Evolutionary conservation across 2,329 filamentous ascomycete genomes (phyloP).

Genomic region (Thyridium curvatum): DNA sequence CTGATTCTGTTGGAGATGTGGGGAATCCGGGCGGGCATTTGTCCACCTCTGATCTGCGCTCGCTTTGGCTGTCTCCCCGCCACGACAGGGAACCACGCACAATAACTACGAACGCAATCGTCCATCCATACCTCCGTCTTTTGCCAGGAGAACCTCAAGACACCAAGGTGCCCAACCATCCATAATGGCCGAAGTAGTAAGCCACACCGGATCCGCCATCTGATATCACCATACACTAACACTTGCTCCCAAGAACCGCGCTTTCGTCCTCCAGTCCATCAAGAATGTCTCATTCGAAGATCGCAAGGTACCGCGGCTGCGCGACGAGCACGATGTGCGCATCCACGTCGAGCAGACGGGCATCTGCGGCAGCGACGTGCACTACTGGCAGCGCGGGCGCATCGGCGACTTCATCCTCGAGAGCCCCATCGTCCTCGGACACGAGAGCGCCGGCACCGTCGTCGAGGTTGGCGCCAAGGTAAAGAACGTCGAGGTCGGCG

Average conservation of each 20-base stretch:
- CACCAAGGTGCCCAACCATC: too few species aligned
- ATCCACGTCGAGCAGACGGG: conserved; percentile 38
- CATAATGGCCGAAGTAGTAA: too few species aligned
- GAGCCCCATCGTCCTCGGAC: conserved; percentile 39
- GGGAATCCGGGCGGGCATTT: too few species aligned
- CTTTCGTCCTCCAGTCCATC: conserved; percentile 39
- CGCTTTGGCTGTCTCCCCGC: too few species aligned
- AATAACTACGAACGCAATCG: too few species aligned
- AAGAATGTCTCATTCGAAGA: conserved; percentile 38
- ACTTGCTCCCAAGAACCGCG: conserved; percentile 27
- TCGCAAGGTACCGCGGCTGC: conserved; percentile 29
- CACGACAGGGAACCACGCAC: too few species aligned
- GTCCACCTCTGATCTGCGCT: too few species aligned
- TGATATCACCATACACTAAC: background rate
- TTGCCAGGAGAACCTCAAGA: too few species aligned
- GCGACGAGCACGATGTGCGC: conserved; percentile 32
- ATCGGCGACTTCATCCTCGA: conserved; percentile 78
- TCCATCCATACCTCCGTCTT: too few species aligned
- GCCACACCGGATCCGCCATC: too few species aligned
- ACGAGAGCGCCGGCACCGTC: conserved; percentile 35
- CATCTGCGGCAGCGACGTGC: conserved; percentile 40
- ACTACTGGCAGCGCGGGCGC: conserved; percentile 59
- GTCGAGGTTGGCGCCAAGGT: conserved; percentile 32
- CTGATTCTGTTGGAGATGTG: too few species aligned
- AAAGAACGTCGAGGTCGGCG: conserved; percentile 39